A percentile compares a stretch with the other conserved stretches of the same genome.
These are phyloP conservation scores for Pelargonium myrrhifolium DNA, from an alignment of 441 rosid species.

Conservation along the genomic window DNA sequence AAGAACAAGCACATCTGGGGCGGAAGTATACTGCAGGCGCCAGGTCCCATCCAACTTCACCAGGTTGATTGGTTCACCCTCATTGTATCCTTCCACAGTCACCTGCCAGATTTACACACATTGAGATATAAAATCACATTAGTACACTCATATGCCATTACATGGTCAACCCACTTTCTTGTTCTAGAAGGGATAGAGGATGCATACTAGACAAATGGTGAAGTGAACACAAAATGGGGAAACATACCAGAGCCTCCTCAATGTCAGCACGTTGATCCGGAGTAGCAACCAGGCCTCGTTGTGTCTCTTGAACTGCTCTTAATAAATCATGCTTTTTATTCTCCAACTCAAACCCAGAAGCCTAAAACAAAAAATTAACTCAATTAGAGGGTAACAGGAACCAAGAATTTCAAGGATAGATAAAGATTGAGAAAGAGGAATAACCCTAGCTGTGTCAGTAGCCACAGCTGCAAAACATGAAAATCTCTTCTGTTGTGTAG, in stretches of 20 bases:
- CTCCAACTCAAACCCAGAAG: slow-evolving; percentile 52
- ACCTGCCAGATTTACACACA: slow-evolving; percentile 42
- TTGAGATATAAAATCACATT: neutral
- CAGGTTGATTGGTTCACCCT: slow-evolving; percentile 57
- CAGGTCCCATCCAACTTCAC: slow-evolving; percentile 79
- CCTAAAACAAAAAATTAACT: slow-evolving; percentile 31
- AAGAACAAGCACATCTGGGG: slow-evolving; percentile 78
- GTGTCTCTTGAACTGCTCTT: slow-evolving; percentile 61
- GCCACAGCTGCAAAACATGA: slow-evolving; percentile 40
- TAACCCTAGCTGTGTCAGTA: slow-evolving; percentile 39
- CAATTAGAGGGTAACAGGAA: slow-evolving; percentile 4
- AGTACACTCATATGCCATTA: neutral
- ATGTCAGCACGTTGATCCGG: slow-evolving; percentile 66
- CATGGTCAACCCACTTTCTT: neutral
- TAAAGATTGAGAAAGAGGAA: slow-evolving; percentile 19
- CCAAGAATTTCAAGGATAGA: neutral
- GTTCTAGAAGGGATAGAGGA: neutral
- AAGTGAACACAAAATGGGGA: slow-evolving; percentile 1
- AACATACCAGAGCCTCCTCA: slow-evolving; percentile 74
- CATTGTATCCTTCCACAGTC: slow-evolving; percentile 51
- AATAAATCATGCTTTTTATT: slow-evolving; percentile 57
- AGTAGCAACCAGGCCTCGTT: slow-evolving; percentile 54
- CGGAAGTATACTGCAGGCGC: slow-evolving; percentile 92
- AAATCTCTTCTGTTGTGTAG: slow-evolving; percentile 23
- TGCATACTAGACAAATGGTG: neutral